A percentile compares a stretch with the other conserved stretches of the same genome.
phyloP scores from a whole-genome alignment of 805 yeast genomes.

The Lipomyces mesembrius region DNA sequence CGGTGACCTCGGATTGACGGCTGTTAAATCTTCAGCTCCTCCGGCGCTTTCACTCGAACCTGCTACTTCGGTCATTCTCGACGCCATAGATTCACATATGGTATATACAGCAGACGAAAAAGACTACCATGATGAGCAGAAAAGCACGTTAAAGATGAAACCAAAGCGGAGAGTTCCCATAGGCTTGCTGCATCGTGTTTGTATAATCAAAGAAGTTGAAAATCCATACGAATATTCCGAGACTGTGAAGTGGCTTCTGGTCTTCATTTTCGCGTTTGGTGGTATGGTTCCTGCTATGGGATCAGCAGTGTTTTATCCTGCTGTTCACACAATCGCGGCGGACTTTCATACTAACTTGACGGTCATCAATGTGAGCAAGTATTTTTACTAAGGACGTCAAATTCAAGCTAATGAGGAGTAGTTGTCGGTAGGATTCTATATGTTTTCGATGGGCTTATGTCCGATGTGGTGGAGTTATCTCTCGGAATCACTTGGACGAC shows the following conservation, averaged over 20 bases:
- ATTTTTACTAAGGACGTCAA: neutral
- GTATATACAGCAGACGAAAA: neutral
- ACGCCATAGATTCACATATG: conserved; percentile 11
- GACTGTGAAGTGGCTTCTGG: conserved; percentile 57
- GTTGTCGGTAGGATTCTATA: conserved; percentile 73
- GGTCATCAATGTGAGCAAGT: conserved; percentile 60
- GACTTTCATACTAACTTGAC: conserved; percentile 62
- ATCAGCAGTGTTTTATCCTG: conserved; percentile 80
- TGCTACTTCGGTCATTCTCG: conserved; percentile 20
- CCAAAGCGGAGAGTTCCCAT: conserved; percentile 19
- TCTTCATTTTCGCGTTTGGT: conserved; percentile 69
- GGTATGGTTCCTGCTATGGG: conserved; percentile 90
- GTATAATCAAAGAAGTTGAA: conserved; percentile 68
- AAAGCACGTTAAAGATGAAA: neutral
- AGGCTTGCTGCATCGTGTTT: conserved; percentile 41
- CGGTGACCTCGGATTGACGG: neutral
- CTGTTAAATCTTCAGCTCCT: conserved; percentile 6
- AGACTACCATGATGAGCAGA: conserved; percentile 2
- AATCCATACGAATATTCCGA: conserved; percentile 70
- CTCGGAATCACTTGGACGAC: conserved; percentile 74
- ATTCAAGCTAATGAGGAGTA: neutral
- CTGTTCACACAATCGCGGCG: conserved; percentile 61
- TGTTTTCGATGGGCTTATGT: conserved; percentile 72
- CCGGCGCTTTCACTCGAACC: conserved; percentile 29
- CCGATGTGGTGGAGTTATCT: conserved; percentile 90